phyloP scores from a whole-genome alignment of 495 filamentous ascomycete genomes.

The Tetracladium setigerum region DNA sequence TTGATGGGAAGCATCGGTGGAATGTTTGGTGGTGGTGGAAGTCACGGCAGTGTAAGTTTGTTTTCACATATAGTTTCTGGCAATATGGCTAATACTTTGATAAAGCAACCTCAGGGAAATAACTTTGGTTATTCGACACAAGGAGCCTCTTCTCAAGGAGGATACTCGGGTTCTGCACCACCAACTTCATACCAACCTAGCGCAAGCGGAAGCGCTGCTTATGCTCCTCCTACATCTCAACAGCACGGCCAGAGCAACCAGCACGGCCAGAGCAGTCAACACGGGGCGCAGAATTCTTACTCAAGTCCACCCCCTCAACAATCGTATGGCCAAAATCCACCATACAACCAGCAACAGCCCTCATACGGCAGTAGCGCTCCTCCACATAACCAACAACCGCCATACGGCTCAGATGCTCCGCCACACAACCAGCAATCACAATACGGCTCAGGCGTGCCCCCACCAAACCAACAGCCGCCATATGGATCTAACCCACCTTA shows the following conservation, averaged over 20 bases:
- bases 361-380: constrained; percentile 10
- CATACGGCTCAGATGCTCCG: constrained; percentile 8
- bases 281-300: constrained; percentile 5
- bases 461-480: not conserved
- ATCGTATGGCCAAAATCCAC: constrained; percentile 12
- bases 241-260: constrained; percentile 14
- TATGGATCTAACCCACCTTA: constrained; percentile 3
- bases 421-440: constrained; percentile 8
- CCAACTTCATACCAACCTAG: constrained; percentile 38
- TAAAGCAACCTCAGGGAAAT: constrained; percentile 11
- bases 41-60: not conserved
- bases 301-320: constrained; percentile 1
- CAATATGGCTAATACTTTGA: not conserved
- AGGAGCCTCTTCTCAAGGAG: constrained; percentile 27
- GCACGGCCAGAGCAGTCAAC: constrained; percentile 18
- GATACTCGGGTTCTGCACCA: constrained; percentile 41
- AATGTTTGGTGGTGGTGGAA: constrained; percentile 15
- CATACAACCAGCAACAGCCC: constrained; percentile 21
- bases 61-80: not conserved
- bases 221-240: constrained; percentile 9
- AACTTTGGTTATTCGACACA: constrained; percentile 41
- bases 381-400: constrained; percentile 16
- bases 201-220: constrained; percentile 8
- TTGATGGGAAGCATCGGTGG: constrained; percentile 12
- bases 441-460: constrained; percentile 1